These are phyloP conservation scores for Candida coquimbonensis DNA, from an alignment of 805 yeast genomes.

Conservation along the genomic window DNA sequence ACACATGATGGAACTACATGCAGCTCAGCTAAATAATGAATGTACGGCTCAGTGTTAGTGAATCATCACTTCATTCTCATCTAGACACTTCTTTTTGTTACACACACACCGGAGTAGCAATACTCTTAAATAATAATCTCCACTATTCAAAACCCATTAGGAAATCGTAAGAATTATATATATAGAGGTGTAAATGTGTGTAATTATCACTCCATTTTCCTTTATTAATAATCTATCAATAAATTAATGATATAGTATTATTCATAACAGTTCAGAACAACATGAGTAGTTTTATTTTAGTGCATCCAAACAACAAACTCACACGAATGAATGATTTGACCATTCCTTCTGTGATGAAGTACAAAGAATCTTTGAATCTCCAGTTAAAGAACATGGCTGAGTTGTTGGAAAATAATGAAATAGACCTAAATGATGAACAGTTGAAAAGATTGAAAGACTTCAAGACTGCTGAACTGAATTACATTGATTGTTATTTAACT, in stretches of 20 bases:
- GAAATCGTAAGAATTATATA: no score
- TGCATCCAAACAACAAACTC: conserved; percentile 21
- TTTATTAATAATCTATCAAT: no score
- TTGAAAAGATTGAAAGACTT: conserved; percentile 3
- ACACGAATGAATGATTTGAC: conserved; percentile 18
- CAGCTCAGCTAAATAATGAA: no score
- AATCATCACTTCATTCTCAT: no score
- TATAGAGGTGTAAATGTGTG: no score
- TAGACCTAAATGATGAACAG: not conserved
- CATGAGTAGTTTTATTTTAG: conserved; percentile 8
- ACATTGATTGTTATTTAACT: conserved; percentile 14
- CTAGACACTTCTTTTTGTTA: no score
- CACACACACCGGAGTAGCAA: no score
- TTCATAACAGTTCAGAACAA: not conserved
- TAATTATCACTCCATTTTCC: no score
- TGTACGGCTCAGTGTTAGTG: no score
- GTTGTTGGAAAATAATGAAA: not conserved
- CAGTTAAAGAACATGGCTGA: conserved; percentile 7
- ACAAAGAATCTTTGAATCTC: conserved; percentile 6
- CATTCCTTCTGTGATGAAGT: conserved; percentile 16
- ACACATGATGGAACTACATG: no score
- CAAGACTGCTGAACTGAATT: conserved; percentile 15
- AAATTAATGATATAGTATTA: not conserved
- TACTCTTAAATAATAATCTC: no score
- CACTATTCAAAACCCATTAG: no score